Evolutionary conservation across 805 yeast genomes (phyloP).

Genomic region (Starmerella powellii): DNA sequence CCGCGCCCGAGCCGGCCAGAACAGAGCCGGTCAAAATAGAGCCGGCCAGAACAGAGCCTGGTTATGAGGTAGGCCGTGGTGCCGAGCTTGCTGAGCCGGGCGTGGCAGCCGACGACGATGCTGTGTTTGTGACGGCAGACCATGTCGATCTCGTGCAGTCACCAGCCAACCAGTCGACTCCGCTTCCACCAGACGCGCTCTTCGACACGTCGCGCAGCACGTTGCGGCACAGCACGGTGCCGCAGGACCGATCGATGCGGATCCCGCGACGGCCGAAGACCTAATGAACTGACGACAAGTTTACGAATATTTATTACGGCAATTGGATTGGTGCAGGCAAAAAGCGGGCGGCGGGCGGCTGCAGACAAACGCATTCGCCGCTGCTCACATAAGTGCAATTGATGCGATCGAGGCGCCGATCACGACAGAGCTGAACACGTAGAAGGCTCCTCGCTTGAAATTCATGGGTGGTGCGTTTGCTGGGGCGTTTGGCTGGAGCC

Average conservation of each 20-base stretch:
- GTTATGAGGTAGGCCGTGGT: too few relatives aligned
- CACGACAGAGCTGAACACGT: slow-evolving; percentile 12
- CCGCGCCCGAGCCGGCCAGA: too few relatives aligned
- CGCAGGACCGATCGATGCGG: slow-evolving; percentile 12
- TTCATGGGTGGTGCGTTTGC: not conserved
- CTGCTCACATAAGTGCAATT: slow-evolving; percentile 9
- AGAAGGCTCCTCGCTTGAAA: not conserved
- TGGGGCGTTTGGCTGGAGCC: not conserved
- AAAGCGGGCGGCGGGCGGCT: too few relatives aligned
- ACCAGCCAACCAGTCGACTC: slow-evolving; percentile 5
- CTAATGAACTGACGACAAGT: not conserved
- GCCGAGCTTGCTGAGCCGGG: too few relatives aligned
- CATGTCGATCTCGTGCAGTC: slow-evolving; percentile 9
- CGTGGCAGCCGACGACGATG: slow-evolving; percentile 8
- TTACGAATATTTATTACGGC: too few relatives aligned
- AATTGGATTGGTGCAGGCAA: too few relatives aligned
- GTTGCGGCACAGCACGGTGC: slow-evolving; percentile 3
- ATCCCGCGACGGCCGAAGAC: slow-evolving; percentile 3
- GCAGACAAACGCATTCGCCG: too few relatives aligned
- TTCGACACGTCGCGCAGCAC: slow-evolving; percentile 11
- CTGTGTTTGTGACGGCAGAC: slow-evolving; percentile 16
- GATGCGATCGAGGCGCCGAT: slow-evolving; percentile 17
- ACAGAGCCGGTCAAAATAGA: too few relatives aligned
- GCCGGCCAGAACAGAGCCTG: too few relatives aligned
- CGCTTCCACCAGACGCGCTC: slow-evolving; percentile 9